Percentiles rank a stretch among this genome's conserved stretches.
phyloP scores from a whole-genome alignment of 1,139 yeast species.

The Debaryomyces nepalensis region DNA sequence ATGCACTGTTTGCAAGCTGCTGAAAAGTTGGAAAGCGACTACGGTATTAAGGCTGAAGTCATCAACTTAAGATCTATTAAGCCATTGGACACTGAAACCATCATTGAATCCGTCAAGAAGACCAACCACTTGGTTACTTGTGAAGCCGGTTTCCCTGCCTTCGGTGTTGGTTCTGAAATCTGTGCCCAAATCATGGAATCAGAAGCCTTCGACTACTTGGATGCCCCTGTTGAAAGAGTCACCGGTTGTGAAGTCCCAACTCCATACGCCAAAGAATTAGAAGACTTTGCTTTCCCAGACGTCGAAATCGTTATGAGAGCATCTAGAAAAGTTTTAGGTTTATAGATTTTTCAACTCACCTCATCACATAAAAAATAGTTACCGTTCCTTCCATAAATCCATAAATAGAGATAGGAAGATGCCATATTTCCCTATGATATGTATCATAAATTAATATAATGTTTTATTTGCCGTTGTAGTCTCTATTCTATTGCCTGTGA shows the following conservation, averaged over 20 bases:
- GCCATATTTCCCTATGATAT: slow-evolving; percentile 7
- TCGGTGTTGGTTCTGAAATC: slow-evolving; percentile 98
- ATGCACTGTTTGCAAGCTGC: slow-evolving; percentile 89
- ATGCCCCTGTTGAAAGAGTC: slow-evolving; percentile 98
- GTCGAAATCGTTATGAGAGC: slow-evolving; percentile 90
- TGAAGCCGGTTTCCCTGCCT: slow-evolving; percentile 97
- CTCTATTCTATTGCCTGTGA: neutral
- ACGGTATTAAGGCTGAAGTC: slow-evolving; percentile 91
- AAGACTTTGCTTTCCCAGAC: slow-evolving; percentile 99
- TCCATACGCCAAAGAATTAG: slow-evolving; percentile 95
- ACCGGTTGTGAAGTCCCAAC: slow-evolving; percentile 99
- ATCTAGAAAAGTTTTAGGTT: slow-evolving; percentile 85
- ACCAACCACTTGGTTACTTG: slow-evolving; percentile 96
- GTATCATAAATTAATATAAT: slow-evolving; percentile 12
- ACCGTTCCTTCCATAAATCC: slow-evolving; percentile 4
- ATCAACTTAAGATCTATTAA: slow-evolving; percentile 95
- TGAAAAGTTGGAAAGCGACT: slow-evolving; percentile 76
- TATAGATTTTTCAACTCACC: slow-evolving; percentile 29
- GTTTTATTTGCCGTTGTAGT: slow-evolving; percentile 4
- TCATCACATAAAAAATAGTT: slow-evolving; percentile 4
- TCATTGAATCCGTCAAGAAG: slow-evolving; percentile 89
- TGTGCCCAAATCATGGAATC: slow-evolving; percentile 98
- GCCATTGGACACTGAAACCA: slow-evolving; percentile 91
- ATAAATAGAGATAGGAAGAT: slow-evolving; percentile 8
- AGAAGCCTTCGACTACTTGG: slow-evolving; percentile 97